phyloP scores from a whole-genome alignment of 2,329 filamentous ascomycete genomes.

The Curvularia spicifera region DNA sequence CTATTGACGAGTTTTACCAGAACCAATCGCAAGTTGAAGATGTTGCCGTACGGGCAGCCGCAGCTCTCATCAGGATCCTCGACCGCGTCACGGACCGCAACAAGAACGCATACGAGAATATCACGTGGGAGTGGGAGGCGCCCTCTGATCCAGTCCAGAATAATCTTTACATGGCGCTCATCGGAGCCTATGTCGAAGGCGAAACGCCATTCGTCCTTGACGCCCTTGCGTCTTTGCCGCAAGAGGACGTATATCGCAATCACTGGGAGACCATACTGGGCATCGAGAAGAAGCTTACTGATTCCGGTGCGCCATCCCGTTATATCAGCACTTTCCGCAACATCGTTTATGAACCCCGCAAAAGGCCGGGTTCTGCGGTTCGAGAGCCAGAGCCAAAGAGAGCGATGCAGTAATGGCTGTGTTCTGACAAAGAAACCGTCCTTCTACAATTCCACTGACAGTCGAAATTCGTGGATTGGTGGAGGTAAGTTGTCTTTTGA shows the following conservation, averaged over 20 bases:
- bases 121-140: conserved; percentile 38
- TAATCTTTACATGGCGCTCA: conserved; percentile 44
- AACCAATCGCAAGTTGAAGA: conserved; percentile 33
- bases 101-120: conserved; percentile 40
- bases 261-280: conserved; percentile 37
- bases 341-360: conserved; percentile 41
- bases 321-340: conserved; percentile 38
- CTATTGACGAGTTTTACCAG: conserved; percentile 38
- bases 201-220: conserved; percentile 40
- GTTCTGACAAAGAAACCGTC: background rate
- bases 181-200: conserved; percentile 27
- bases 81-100: conserved; percentile 43
- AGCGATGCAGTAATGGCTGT: conserved; percentile 29
- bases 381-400: conserved; percentile 42
- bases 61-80: conserved; percentile 42
- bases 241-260: conserved; percentile 40
- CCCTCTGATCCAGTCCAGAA: conserved; percentile 35
- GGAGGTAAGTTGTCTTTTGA: conserved; percentile 9
- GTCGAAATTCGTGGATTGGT: background rate
- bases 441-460: background rate
- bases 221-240: conserved; percentile 35
- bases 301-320: conserved; percentile 29
- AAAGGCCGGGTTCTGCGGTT: conserved; percentile 40
- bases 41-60: conserved; percentile 36
- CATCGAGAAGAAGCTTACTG: conserved; percentile 37